Evolutionary conservation across 345 rosid genomes (phyloP).

Genomic region (Clarkia xantiana): DNA sequence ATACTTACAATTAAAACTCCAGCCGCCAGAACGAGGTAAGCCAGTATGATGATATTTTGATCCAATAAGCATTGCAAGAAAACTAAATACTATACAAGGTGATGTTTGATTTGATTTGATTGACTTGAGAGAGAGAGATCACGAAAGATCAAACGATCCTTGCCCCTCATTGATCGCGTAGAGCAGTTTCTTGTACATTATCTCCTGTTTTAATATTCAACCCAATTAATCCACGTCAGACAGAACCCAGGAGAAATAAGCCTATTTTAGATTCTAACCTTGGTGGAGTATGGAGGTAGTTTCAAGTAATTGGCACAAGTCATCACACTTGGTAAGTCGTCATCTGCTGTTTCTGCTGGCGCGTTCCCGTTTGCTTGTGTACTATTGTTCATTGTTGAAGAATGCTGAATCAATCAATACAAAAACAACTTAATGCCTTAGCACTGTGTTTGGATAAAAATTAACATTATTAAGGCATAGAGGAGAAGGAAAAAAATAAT

Average conservation of each 20-base stretch:
- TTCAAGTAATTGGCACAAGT: constrained; percentile 98
- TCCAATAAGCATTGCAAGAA: not conserved
- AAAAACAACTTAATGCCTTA: not conserved
- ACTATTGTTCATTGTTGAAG: constrained; percentile 40
- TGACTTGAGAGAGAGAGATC: too few relatives aligned
- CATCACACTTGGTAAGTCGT: constrained; percentile 96
- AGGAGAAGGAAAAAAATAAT: not conserved
- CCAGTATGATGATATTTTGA: too few relatives aligned
- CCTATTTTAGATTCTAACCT: constrained; percentile 29
- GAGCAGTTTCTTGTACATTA: constrained; percentile 79
- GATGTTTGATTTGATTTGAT: too few relatives aligned
- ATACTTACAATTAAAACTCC: too few relatives aligned
- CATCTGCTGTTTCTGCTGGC: constrained; percentile 74
- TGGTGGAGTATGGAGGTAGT: constrained; percentile 95
- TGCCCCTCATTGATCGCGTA: constrained; percentile 96
- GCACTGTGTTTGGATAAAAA: not conserved
- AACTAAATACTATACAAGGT: constrained; percentile 5
- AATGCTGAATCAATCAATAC: constrained; percentile 47
- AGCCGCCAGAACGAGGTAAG: too few relatives aligned
- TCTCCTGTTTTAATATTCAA: constrained; percentile 40
- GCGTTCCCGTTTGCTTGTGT: constrained; percentile 58
- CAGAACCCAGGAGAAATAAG: not conserved
- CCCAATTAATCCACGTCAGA: too few relatives aligned
- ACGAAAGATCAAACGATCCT: constrained; percentile 94
- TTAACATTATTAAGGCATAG: too few relatives aligned